Evolutionary conservation across 2,329 filamentous ascomycete species (phyloP).

Genomic region (Fusarium cicatricum): DNA sequence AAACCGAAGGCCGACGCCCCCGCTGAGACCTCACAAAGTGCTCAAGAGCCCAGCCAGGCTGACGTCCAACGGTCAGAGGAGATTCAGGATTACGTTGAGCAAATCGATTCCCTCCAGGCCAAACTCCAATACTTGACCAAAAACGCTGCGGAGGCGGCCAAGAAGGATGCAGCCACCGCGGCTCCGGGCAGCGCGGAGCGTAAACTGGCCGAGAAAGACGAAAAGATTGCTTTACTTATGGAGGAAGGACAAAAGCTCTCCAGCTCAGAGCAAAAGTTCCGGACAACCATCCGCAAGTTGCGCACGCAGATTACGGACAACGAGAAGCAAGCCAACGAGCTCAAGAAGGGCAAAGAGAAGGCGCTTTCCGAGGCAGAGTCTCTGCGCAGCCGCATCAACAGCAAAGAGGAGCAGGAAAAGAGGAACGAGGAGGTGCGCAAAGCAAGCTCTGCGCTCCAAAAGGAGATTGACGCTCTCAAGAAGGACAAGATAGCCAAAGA

Average conservation of each 20-base stretch:
- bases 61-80: constrained; percentile 73
- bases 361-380: constrained; percentile 59
- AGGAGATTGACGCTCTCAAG: constrained; percentile 48
- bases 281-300: constrained; percentile 84
- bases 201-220: constrained; percentile 87
- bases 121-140: constrained; percentile 90
- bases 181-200: constrained; percentile 73
- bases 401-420: constrained; percentile 64
- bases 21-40: constrained; percentile 3
- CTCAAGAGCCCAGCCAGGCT: constrained; percentile 37
- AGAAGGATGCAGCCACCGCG: constrained; percentile 69
- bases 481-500: constrained; percentile 68
- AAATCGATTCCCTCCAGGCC: constrained; percentile 89
- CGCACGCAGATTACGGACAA: constrained; percentile 70
- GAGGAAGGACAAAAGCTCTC: constrained; percentile 92
- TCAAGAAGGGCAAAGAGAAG: constrained; percentile 67
- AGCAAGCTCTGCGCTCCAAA: constrained; percentile 60
- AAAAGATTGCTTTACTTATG: constrained; percentile 87
- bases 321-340: constrained; percentile 70
- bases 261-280: constrained; percentile 84
- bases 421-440: constrained; percentile 58
- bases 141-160: constrained; percentile 79
- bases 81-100: constrained; percentile 82
- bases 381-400: constrained; percentile 57
- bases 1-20: background rate